These are phyloP conservation scores for Aristolochia contorta DNA, from an alignment of 164 flowering plant genomes.

Conservation along the genomic window DNA sequence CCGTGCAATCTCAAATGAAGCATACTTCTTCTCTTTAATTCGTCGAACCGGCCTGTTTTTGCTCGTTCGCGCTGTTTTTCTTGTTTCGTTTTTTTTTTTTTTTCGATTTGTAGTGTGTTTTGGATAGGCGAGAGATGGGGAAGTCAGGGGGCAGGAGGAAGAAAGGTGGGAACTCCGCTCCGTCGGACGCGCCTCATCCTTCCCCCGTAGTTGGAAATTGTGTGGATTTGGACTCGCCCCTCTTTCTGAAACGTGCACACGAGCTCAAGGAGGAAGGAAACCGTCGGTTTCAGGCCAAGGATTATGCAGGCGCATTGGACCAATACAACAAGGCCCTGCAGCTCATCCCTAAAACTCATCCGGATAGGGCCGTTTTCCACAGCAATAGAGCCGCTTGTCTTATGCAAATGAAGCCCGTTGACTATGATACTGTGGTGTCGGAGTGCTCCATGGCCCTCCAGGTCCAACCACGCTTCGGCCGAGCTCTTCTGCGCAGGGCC, in stretches of 20 bases:
- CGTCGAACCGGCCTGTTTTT: too few species aligned
- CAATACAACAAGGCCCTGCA: slow-evolving; percentile 80
- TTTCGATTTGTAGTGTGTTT: too few species aligned
- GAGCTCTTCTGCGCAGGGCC: slow-evolving; percentile 86
- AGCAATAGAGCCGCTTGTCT: slow-evolving; percentile 96
- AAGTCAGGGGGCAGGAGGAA: slow-evolving; percentile 74
- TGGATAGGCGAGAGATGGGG: slow-evolving; percentile 35
- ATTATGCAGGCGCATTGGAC: slow-evolving; percentile 72
- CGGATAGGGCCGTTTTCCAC: slow-evolving; percentile 90
- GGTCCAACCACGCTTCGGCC: slow-evolving; percentile 64
- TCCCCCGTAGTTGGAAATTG: slow-evolving; percentile 35
- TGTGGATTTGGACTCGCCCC: slow-evolving; percentile 56
- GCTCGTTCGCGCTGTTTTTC: too few species aligned
- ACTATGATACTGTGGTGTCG: slow-evolving; percentile 67
- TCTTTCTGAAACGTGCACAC: slow-evolving; percentile 76
- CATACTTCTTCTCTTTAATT: too few species aligned
- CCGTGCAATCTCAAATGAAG: too few species aligned
- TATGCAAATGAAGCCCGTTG: slow-evolving; percentile 95
- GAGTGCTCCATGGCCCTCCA: slow-evolving; percentile 86
- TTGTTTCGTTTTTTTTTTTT: too few species aligned
- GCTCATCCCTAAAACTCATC: slow-evolving; percentile 77
- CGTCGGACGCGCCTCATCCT: slow-evolving; percentile 3
- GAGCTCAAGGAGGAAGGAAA: slow-evolving; percentile 98
- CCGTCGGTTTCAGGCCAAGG: slow-evolving; percentile 71
- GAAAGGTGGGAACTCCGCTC: slow-evolving; percentile 33